These are phyloP conservation scores for Spergularia marina DNA, from an alignment of 148 eudicot species.

Conservation along the genomic window DNA sequence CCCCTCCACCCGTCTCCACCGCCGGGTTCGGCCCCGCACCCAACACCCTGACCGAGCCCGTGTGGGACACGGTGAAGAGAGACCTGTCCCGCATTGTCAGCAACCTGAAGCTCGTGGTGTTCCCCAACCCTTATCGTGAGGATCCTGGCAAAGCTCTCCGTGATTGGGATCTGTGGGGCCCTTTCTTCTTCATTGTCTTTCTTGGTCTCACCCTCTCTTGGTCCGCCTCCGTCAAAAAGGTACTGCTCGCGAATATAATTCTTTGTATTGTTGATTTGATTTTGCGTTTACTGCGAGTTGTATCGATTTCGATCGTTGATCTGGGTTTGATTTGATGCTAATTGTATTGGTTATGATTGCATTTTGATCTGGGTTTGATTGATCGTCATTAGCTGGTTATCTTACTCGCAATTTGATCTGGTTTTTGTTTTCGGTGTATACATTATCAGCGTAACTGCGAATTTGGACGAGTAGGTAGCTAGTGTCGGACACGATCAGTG, in stretches of 20 bases:
- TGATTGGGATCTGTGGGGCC: slow-evolving; percentile 99
- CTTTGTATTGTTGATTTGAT: too few species aligned
- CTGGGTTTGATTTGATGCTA: background rate
- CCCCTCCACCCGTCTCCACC: slow-evolving; percentile 34
- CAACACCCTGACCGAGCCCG: slow-evolving; percentile 88
- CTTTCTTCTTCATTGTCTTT: slow-evolving; percentile 92
- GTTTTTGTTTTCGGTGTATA: background rate
- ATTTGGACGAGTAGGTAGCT: background rate
- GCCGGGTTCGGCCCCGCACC: slow-evolving; percentile 62
- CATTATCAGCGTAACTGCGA: background rate
- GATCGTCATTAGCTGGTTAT: background rate
- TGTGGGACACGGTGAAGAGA: slow-evolving; percentile 89
- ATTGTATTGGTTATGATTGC: background rate
- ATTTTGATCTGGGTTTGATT: background rate
- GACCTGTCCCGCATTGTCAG: slow-evolving; percentile 85
- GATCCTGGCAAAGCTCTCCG: slow-evolving; percentile 92
- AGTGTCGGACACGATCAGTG: background rate
- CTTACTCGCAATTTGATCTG: too few species aligned
- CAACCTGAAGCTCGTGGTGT: slow-evolving; percentile 91
- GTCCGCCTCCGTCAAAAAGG: slow-evolving; percentile 98
- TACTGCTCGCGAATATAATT: too few species aligned
- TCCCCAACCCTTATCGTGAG: slow-evolving; percentile 87
- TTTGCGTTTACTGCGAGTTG: background rate
- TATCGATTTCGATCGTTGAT: background rate
- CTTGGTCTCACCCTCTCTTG: slow-evolving; percentile 88